phyloP scores from a whole-genome alignment of 164 flowering plant species.

The Kingdonia uniflora region DNA sequence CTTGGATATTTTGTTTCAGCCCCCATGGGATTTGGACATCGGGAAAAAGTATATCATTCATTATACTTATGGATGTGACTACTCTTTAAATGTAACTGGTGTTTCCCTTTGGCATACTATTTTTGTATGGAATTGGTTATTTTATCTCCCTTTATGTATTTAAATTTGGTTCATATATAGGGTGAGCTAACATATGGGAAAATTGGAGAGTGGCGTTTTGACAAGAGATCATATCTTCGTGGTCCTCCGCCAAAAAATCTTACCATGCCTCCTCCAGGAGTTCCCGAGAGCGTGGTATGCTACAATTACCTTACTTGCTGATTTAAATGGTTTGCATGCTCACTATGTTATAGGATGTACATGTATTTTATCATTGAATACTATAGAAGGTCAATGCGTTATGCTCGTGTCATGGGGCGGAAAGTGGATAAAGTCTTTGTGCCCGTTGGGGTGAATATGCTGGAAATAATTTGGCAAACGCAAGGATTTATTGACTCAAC shows the following conservation, averaged over 20 bases:
- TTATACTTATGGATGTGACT: conserved; percentile 91
- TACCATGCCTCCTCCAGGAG: conserved; percentile 89
- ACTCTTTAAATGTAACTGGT: conserved; percentile 52
- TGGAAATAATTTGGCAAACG: too few species aligned
- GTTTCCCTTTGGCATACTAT: not conserved
- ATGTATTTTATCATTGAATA: too few species aligned
- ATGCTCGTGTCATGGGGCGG: too few species aligned
- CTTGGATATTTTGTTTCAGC: conserved; percentile 32
- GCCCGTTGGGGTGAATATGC: too few species aligned
- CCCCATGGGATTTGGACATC: conserved; percentile 75
- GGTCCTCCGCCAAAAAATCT: conserved; percentile 71
- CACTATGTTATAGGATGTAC: too few species aligned
- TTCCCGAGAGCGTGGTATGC: conserved; percentile 99
- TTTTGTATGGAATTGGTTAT: not conserved
- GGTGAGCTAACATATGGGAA: conserved; percentile 84
- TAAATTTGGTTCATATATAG: conserved; percentile 23
- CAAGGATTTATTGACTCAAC: too few species aligned
- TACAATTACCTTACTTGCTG: too few species aligned
- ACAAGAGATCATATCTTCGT: conserved; percentile 67
- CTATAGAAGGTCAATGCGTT: too few species aligned
- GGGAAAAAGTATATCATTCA: conserved; percentile 68
- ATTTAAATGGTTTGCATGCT: too few species aligned
- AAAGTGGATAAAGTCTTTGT: too few species aligned
- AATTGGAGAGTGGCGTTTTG: conserved; percentile 93
- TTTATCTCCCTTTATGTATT: too few species aligned